These are phyloP conservation scores for Verticillium isaacii DNA, from an alignment of 2,329 filamentous ascomycete genomes.

Conservation along the genomic window DNA sequence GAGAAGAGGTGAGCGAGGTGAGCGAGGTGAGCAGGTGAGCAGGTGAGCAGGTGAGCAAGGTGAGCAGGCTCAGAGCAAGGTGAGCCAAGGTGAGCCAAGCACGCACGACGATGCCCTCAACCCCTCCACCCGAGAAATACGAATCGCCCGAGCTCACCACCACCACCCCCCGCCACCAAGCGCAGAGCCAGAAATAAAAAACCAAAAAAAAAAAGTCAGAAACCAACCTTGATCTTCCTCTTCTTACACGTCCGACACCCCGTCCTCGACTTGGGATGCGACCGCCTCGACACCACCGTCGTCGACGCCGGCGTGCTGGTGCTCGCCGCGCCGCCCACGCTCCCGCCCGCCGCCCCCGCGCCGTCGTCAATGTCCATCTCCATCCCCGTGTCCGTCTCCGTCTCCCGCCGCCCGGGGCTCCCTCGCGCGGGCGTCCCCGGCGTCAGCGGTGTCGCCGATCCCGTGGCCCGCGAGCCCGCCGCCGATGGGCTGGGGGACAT, in stretches of 20 bases:
- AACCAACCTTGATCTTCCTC: slow-evolving; percentile 41
- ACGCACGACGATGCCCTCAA: not conserved
- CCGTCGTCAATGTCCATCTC: not conserved
- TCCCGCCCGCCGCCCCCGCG: not conserved
- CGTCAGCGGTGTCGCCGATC: not conserved
- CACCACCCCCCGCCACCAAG: not conserved
- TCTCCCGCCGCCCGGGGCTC: not conserved
- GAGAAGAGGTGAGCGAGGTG: not conserved
- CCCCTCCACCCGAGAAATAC: not conserved
- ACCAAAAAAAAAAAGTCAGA: not conserved
- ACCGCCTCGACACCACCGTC: slow-evolving; percentile 32
- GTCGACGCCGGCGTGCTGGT: not conserved
- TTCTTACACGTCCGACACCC: slow-evolving; percentile 52
- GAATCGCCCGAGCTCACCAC: not conserved
- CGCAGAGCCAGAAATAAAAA: not conserved
- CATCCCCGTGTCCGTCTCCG: not conserved
- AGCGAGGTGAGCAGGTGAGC: not conserved
- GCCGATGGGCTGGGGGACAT: not conserved
- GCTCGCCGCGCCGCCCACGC: not conserved
- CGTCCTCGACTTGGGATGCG: slow-evolving; percentile 49
- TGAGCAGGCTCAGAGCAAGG: not conserved
- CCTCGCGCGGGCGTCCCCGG: not conserved
- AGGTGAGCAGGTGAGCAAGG: not conserved
- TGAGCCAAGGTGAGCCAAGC: not conserved
- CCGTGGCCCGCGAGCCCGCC: not conserved